Conservation (phyloP, 176 grass and related monocot species). For the Avena sativa region DNA sequence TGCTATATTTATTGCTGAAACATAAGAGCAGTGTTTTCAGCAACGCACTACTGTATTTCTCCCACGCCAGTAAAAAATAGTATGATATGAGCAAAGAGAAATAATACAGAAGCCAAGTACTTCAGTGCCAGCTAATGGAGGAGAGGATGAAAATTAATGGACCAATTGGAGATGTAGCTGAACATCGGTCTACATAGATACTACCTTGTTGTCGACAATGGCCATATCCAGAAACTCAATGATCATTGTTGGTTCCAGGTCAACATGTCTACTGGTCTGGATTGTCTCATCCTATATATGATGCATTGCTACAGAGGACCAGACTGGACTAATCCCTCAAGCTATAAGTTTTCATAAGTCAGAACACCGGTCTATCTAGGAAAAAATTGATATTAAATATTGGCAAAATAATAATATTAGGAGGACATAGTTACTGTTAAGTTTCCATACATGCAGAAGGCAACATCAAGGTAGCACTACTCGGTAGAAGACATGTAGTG, state of each 20-base stretch:
- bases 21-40: no score
- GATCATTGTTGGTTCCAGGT: neutral
- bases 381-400: neutral
- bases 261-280: neutral
- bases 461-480: neutral
- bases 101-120: no score
- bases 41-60: no score
- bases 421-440: neutral
- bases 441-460: neutral
- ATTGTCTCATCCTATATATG: neutral
- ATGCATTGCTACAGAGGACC: neutral
- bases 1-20: no score
- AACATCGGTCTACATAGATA: neutral
- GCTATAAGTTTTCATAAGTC: neutral
- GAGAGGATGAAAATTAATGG: no score
- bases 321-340: neutral
- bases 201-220: neutral
- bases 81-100: no score
- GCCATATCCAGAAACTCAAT: neutral
- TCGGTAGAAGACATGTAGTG: no score
- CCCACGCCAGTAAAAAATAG: no score
- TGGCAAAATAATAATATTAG: neutral
- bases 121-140: no score
- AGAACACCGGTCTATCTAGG: no score
- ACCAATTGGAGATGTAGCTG: no score